phyloP scores from a whole-genome alignment of 2,329 filamentous ascomycete genomes.

The Trichoderma sp. region DNA sequence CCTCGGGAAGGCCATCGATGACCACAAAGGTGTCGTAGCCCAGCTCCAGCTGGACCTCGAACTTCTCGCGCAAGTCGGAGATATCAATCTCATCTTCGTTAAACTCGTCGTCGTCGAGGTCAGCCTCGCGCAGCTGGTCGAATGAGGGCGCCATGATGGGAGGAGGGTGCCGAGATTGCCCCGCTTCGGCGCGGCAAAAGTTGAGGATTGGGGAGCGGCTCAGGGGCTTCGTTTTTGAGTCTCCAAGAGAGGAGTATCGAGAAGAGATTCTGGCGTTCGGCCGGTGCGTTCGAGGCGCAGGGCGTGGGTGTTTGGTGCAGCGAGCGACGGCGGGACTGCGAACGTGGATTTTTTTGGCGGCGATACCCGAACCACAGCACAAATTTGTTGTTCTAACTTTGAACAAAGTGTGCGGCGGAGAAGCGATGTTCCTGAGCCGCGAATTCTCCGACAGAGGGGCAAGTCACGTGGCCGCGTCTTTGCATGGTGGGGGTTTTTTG shows the following conservation, averaged over 20 bases:
- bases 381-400: slow-evolving; percentile 44
- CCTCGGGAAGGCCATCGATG: slow-evolving; percentile 87
- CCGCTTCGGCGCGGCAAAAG: slow-evolving; percentile 34
- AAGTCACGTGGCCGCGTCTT: slow-evolving; percentile 41
- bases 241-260: slow-evolving; percentile 5
- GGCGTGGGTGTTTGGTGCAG: slow-evolving; percentile 15
- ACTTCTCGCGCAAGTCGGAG: slow-evolving; percentile 90
- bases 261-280: background rate
- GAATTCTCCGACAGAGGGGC: slow-evolving; percentile 38
- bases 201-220: slow-evolving; percentile 22
- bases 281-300: background rate
- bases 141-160: slow-evolving; percentile 84
- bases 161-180: slow-evolving; percentile 35
- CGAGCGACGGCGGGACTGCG: slow-evolving; percentile 15
- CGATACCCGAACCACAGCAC: slow-evolving; percentile 27
- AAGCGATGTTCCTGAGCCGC: slow-evolving; percentile 42
- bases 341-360: slow-evolving; percentile 11
- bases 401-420: slow-evolving; percentile 45
- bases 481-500: slow-evolving; percentile 13
- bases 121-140: slow-evolving; percentile 87
- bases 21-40: slow-evolving; percentile 96
- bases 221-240: background rate
- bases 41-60: slow-evolving; percentile 93
- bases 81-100: slow-evolving; percentile 95
- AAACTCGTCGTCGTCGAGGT: slow-evolving; percentile 80